A percentile compares a stretch with the other conserved stretches of the same genome.
Conservation (phyloP, 805 yeast species). For the Tetrapisispora nanseiensis region DNA sequence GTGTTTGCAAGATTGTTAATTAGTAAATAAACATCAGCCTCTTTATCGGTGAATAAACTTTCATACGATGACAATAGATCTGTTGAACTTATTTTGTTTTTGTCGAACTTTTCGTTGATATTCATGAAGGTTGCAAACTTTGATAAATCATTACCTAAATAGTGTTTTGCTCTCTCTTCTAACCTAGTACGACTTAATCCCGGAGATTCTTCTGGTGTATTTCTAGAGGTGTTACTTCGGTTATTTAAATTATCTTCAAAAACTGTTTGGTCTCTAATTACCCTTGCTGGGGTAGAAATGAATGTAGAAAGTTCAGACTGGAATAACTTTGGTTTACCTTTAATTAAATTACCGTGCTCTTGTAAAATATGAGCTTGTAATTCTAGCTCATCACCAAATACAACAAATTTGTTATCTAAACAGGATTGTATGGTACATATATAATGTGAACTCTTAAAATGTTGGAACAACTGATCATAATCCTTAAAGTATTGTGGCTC, state of each 20-base stretch:
- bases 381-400: slow-evolving; percentile 77
- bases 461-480: slow-evolving; percentile 64
- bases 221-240: not conserved
- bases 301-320: slow-evolving; percentile 60
- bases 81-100: slow-evolving; percentile 37
- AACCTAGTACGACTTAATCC: slow-evolving; percentile 51
- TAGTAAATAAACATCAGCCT: slow-evolving; percentile 46
- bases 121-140: slow-evolving; percentile 40
- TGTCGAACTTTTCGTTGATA: slow-evolving; percentile 39
- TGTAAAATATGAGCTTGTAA: slow-evolving; percentile 78
- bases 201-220: slow-evolving; percentile 18
- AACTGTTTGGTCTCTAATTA: slow-evolving; percentile 11
- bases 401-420: slow-evolving; percentile 84
- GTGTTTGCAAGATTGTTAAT: slow-evolving; percentile 53
- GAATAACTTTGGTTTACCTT: slow-evolving; percentile 31
- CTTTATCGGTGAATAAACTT: slow-evolving; percentile 35
- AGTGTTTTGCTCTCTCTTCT: slow-evolving; percentile 79
- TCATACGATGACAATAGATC: slow-evolving; percentile 41
- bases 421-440: slow-evolving; percentile 71
- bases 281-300: slow-evolving; percentile 27
- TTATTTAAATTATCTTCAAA: not conserved
- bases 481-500: slow-evolving; percentile 68
- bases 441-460: slow-evolving; percentile 65
- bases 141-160: slow-evolving; percentile 44
- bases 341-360: slow-evolving; percentile 46